These are phyloP conservation scores for Miamiensis avidus DNA, from an alignment of 169 alveolate species.

Conservation along the genomic window DNA sequence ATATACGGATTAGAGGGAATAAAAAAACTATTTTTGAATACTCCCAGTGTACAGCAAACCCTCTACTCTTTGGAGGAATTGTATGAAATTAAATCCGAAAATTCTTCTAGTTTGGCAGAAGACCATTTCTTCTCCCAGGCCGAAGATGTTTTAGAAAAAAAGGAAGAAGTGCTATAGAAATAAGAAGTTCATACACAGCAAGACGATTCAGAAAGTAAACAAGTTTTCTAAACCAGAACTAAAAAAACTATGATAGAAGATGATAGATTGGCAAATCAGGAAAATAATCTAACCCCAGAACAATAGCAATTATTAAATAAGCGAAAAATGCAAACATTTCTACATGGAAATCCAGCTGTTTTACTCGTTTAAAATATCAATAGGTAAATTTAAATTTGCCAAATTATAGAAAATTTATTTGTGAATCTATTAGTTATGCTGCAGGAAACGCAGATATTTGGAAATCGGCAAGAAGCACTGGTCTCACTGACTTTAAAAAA, in stretches of 20 bases:
- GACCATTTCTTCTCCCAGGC: too few species aligned
- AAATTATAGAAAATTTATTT: too few species aligned
- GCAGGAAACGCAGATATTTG: too few species aligned
- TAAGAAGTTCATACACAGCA: neutral
- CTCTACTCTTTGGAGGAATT: neutral
- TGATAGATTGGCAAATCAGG: neutral
- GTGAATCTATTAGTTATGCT: too few species aligned
- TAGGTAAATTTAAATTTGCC: too few species aligned
- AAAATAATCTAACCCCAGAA: neutral
- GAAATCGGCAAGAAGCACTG: too few species aligned
- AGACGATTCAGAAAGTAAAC: neutral
- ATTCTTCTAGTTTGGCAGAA: neutral
- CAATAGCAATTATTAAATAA: too few species aligned
- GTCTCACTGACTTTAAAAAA: too few species aligned
- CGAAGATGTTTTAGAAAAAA: too few species aligned
- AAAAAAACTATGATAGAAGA: neutral
- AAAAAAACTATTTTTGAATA: slow-evolving; percentile 75
- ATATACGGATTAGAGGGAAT: slow-evolving; percentile 80
- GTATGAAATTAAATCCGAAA: neutral
- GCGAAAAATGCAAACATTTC: neutral
- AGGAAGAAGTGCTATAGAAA: slow-evolving; percentile 11
- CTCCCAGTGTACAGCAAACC: neutral
- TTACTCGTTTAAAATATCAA: slow-evolving; percentile 34
- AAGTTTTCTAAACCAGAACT: slow-evolving; percentile 5
- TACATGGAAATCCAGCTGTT: slow-evolving; percentile 36